Evolutionary conservation across 163 green algal species (phyloP).

Genomic region (Chloroidium sp.): DNA sequence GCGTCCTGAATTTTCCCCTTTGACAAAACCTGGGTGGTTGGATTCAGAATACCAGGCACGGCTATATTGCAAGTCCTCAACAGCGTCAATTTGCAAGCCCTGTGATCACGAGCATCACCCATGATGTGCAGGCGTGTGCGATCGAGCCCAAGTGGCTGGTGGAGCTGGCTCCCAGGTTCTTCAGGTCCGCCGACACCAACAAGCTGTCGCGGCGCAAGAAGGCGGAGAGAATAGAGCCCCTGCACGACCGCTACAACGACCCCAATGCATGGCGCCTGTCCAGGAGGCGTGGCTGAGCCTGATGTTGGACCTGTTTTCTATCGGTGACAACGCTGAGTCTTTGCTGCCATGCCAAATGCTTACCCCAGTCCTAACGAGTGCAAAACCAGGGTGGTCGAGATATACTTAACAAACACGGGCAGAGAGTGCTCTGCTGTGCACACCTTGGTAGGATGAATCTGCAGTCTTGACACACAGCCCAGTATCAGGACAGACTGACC

Average conservation of each 20-base stretch:
- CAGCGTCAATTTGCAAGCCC: not conserved
- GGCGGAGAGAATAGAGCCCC: conserved; percentile 90
- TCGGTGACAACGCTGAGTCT: no score
- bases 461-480: no score
- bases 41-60: not conserved
- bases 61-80: not conserved
- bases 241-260: conserved; percentile 78
- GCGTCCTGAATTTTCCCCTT: not conserved
- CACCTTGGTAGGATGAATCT: no score
- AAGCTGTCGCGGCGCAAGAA: conserved; percentile 87
- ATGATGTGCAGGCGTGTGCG: conserved; percentile 29
- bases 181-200: conserved; percentile 81
- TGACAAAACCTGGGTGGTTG: not conserved
- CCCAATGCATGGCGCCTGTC: conserved; percentile 23
- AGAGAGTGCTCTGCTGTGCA: no score
- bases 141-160: conserved; percentile 85
- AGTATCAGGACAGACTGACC: no score
- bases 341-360: no score
- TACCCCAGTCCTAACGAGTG: no score
- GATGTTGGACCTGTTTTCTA: no score
- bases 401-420: no score
- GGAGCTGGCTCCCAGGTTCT: conserved; percentile 89
- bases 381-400: no score
- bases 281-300: conserved; percentile 3
- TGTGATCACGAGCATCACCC: not conserved